These are phyloP conservation scores for Capsicum rhomboideum DNA, from an alignment of 257 asterid genomes.

Conservation along the genomic window DNA sequence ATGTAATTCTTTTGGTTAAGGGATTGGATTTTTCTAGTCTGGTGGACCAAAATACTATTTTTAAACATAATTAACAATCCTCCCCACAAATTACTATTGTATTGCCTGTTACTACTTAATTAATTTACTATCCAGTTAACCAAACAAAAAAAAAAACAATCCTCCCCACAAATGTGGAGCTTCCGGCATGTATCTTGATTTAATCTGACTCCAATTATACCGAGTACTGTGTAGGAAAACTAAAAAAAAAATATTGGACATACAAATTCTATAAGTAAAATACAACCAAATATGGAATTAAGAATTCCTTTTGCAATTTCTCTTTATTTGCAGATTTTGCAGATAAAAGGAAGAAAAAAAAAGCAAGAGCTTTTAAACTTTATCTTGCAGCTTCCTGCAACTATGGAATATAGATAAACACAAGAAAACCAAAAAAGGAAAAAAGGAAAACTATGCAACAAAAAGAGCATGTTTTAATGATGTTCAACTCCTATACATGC, in stretches of 20 bases:
- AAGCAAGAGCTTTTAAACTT: not conserved
- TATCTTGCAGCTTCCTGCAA: not conserved
- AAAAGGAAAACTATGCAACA: not conserved
- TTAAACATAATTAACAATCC: too few relatives aligned
- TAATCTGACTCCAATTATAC: not conserved
- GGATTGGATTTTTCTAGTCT: too few relatives aligned
- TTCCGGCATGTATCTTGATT: not conserved
- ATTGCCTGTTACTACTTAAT: too few relatives aligned
- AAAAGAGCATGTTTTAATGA: not conserved
- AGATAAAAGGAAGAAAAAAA: not conserved
- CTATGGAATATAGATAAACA: not conserved
- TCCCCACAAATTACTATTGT: too few relatives aligned
- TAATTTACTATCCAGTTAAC: too few relatives aligned
- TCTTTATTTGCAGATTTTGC: not conserved
- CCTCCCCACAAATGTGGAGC: not conserved
- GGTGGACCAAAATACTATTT: too few relatives aligned
- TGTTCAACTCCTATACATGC: constrained; percentile 4
- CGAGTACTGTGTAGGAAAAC: not conserved
- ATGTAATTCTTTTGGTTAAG: too few relatives aligned
- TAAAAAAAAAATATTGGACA: not conserved
- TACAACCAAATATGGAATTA: not conserved
- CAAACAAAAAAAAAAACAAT: too few relatives aligned
- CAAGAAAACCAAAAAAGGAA: not conserved
- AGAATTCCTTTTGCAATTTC: not conserved
- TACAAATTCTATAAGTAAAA: not conserved